Conservation (phyloP, 352 stramenopile species). For the Peronospora farinosa region DNA sequence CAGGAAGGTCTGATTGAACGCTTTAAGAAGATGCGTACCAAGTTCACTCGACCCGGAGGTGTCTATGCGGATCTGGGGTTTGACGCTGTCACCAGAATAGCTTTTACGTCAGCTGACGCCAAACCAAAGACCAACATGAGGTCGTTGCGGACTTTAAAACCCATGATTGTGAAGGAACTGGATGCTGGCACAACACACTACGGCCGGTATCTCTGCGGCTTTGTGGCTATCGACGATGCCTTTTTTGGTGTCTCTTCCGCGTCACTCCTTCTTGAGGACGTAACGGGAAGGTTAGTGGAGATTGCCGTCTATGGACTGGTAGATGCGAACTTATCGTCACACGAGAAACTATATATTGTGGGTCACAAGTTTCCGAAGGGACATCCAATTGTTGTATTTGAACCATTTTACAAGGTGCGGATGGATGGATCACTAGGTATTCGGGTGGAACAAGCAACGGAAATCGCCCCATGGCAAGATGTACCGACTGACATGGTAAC, state of each 20-base stretch:
- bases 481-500: constrained; percentile 16
- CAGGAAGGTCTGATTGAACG: constrained; percentile 18
- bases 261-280: constrained; percentile 23
- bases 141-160: constrained; percentile 16
- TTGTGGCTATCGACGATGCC: constrained; percentile 25
- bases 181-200: constrained; percentile 23
- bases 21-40: constrained; percentile 18
- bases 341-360: constrained; percentile 11
- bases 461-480: constrained; percentile 17
- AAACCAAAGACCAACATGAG: constrained; percentile 12
- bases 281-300: constrained; percentile 27
- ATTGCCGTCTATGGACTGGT: constrained; percentile 26
- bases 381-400: constrained; percentile 18
- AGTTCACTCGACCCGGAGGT: constrained; percentile 15
- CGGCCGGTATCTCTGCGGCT: constrained; percentile 30
- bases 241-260: constrained; percentile 24
- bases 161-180: constrained; percentile 22
- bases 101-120: constrained; percentile 4
- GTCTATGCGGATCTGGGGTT: constrained; percentile 9
- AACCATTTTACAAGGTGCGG: constrained; percentile 33
- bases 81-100: neutral
- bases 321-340: constrained; percentile 4
- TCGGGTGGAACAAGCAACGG: constrained; percentile 15
- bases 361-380: constrained; percentile 18
- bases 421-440: constrained; percentile 18